phyloP scores from a whole-genome alignment of 805 yeast species.

The Komagataella phaffii region DNA sequence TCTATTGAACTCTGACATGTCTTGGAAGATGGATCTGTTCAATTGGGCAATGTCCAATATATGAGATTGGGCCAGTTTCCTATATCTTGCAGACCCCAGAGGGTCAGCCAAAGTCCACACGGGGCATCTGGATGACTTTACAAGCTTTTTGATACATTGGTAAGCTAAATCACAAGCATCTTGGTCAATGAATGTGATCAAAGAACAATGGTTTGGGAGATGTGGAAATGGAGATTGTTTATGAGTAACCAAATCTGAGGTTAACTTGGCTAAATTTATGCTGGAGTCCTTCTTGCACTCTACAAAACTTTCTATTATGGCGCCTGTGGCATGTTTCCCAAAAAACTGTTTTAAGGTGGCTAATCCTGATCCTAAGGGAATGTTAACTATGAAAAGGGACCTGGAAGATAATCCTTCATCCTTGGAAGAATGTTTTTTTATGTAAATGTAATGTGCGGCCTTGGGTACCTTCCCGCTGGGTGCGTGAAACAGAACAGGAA shows the following conservation, averaged over 20 bases:
- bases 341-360: conserved; percentile 43
- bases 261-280: background rate
- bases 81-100: conserved; percentile 19
- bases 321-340: conserved; percentile 45
- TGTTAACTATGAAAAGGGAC: conserved; percentile 61
- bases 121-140: conserved; percentile 10
- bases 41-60: conserved; percentile 37
- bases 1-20: conserved; percentile 53
- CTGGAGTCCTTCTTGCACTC: background rate
- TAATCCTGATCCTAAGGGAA: conserved; percentile 51
- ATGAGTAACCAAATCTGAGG: background rate
- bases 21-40: conserved; percentile 40
- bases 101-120: conserved; percentile 13
- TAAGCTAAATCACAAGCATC: conserved; percentile 53
- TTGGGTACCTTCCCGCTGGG: conserved; percentile 7
- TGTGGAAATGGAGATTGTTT: background rate
- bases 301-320: conserved; percentile 36
- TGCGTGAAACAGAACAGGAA: conserved; percentile 31
- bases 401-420: conserved; percentile 29
- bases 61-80: conserved; percentile 22
- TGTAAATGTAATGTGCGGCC: conserved; percentile 42
- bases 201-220: conserved; percentile 29
- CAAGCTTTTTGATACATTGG: conserved; percentile 40
- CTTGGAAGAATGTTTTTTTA: conserved; percentile 43
- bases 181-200: conserved; percentile 64